phyloP scores from a whole-genome alignment of 345 rosid species.

The Eucalyptus urophylla region DNA sequence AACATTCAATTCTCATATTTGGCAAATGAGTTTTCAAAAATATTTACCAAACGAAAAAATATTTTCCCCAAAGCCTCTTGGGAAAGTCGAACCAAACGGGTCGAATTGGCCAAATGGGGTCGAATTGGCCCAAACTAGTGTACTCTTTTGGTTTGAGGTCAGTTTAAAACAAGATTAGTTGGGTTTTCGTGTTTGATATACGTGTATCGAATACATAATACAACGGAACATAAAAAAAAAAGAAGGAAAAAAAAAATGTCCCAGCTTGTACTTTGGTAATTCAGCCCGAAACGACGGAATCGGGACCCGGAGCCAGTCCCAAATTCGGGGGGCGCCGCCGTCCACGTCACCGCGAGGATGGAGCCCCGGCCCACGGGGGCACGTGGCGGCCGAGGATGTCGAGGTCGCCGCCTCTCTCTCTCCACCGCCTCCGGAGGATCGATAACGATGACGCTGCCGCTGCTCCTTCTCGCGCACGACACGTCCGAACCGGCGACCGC shows the following conservation, averaged over 20 bases:
- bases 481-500: neutral
- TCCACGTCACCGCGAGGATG: neutral
- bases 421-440: neutral
- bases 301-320: too few relatives aligned
- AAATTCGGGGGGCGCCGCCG: neutral
- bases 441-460: neutral
- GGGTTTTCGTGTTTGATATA: neutral
- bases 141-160: neutral
- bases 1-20: too few relatives aligned
- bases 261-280: neutral
- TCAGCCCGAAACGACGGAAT: neutral
- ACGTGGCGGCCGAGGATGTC: neutral
- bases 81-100: too few relatives aligned
- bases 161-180: accelerated
- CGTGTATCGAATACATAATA: neutral
- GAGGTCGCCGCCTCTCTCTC: neutral
- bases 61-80: too few relatives aligned
- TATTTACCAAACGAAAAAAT: too few relatives aligned
- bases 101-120: neutral
- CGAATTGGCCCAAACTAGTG: neutral
- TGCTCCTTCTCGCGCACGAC: neutral
- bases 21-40: too few relatives aligned
- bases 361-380: neutral
- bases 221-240: accelerated
- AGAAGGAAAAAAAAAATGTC: accelerated